phyloP scores from a whole-genome alignment of 495 filamentous ascomycete genomes.

The Daldinia childiae region DNA sequence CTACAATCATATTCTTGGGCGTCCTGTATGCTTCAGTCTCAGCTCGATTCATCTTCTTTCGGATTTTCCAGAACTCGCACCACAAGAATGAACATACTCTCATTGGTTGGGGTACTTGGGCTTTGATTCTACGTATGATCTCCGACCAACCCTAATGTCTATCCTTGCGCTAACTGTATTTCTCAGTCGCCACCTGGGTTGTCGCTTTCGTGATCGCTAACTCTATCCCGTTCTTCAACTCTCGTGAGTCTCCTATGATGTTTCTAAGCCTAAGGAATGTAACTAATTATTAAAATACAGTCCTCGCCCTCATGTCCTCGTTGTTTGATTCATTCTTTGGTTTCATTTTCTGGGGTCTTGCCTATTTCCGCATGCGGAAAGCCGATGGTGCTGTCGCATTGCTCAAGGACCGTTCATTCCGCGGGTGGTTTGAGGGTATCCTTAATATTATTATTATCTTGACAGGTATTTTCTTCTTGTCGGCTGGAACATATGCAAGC shows the following conservation, averaged over 20 bases:
- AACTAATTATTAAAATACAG: constrained; percentile 38
- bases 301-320: constrained; percentile 86
- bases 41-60: constrained; percentile 88
- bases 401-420: constrained; percentile 65
- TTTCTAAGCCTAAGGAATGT: not conserved
- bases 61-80: constrained; percentile 76
- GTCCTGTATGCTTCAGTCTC: constrained; percentile 89
- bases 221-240: constrained; percentile 90
- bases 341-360: constrained; percentile 93
- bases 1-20: constrained; percentile 87
- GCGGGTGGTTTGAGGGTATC: constrained; percentile 68
- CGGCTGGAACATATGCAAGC: constrained; percentile 80
- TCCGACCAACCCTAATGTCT: not conserved
- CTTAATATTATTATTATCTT: constrained; percentile 76
- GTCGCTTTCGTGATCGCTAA: constrained; percentile 85
- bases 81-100: constrained; percentile 82
- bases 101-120: constrained; percentile 83
- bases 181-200: constrained; percentile 71
- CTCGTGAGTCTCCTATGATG: constrained; percentile 51
- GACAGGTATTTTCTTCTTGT: constrained; percentile 79
- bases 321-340: constrained; percentile 94
- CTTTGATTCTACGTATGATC: constrained; percentile 67
- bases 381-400: constrained; percentile 72
- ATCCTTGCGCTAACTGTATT: constrained; percentile 27
- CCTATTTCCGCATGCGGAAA: constrained; percentile 82